Evolutionary conservation across 2,329 filamentous ascomycete genomes (phyloP).

Genomic region (Cryphonectria radicalis): DNA sequence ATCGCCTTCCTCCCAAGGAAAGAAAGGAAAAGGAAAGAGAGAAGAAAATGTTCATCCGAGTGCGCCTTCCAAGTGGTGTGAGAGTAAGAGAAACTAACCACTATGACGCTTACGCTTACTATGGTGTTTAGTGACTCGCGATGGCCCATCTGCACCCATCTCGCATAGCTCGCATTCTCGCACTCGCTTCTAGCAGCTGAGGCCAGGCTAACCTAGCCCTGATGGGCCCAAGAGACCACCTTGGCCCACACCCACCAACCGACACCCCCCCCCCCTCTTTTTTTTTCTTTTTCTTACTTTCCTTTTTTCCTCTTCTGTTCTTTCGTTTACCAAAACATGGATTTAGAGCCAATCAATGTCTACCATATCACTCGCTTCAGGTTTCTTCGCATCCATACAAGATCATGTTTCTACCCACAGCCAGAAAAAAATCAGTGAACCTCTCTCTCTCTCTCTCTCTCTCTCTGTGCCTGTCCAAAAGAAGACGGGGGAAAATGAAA

Average conservation of each 20-base stretch:
- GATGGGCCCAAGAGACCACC: background rate
- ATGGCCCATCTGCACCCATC: background rate
- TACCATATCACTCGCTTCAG: background rate
- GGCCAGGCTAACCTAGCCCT: background rate
- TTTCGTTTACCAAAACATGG: background rate
- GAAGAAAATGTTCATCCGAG: background rate
- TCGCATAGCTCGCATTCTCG: slow-evolving; percentile 16
- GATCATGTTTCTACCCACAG: background rate
- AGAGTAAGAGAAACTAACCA: background rate
- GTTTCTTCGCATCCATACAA: background rate
- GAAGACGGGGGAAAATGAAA: background rate
- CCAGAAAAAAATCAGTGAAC: background rate
- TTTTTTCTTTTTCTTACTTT: too few relatives aligned
- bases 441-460: too few relatives aligned
- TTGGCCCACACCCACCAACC: background rate
- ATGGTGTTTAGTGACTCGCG: background rate
- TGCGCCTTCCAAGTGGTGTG: background rate
- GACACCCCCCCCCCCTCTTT: too few relatives aligned
- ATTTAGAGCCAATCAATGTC: background rate
- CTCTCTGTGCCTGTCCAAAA: background rate
- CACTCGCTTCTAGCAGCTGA: slow-evolving; percentile 9
- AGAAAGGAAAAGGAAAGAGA: too few relatives aligned
- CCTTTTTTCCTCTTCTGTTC: background rate
- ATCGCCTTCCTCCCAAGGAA: background rate
- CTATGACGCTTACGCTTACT: background rate